A percentile compares a stretch with the other conserved stretches of the same genome.
Evolutionary conservation across 129 eudicot species (phyloP).

Genomic region (Chrysanthemum lavandulifolium): DNA sequence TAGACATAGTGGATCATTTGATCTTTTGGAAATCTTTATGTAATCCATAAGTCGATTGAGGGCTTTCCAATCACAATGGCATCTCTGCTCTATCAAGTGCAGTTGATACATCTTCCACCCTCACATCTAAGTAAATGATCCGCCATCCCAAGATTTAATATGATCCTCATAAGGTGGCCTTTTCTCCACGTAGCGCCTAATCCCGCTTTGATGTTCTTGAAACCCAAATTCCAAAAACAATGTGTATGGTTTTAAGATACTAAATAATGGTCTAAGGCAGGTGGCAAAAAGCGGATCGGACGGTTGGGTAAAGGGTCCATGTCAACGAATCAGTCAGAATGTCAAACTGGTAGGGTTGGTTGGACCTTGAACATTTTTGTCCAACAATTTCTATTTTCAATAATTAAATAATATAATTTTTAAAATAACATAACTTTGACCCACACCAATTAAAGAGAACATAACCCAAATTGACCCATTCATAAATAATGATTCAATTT

Average conservation of each 20-base stretch:
- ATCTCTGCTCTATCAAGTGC: slow-evolving; percentile 91
- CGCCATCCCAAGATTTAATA: slow-evolving; percentile 80
- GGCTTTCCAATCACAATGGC: slow-evolving; percentile 94
- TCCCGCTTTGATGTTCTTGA: slow-evolving; percentile 79
- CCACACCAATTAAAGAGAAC: too few species aligned
- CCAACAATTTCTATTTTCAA: too few species aligned
- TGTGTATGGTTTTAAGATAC: neutral
- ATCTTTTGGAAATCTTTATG: slow-evolving; percentile 76
- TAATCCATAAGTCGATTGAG: slow-evolving; percentile 62
- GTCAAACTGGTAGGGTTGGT: neutral
- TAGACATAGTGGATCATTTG: slow-evolving; percentile 30
- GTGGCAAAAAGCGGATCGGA: slow-evolving; percentile 34
- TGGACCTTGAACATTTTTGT: too few species aligned
- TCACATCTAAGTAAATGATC: slow-evolving; percentile 91
- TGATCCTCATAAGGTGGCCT: slow-evolving; percentile 88
- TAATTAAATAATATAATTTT: too few species aligned
- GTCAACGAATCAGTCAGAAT: neutral
- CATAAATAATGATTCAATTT: too few species aligned
- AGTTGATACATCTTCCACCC: slow-evolving; percentile 72
- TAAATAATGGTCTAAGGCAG: neutral
- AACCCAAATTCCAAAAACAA: slow-evolving; percentile 42
- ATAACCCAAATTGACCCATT: too few species aligned
- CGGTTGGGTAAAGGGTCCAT: slow-evolving; percentile 7
- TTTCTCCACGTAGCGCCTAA: slow-evolving; percentile 90
- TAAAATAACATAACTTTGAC: too few species aligned